These are phyloP conservation scores for Stagonosporopsis tanaceti DNA, from an alignment of 2,329 filamentous ascomycete genomes.

Conservation along the genomic window DNA sequence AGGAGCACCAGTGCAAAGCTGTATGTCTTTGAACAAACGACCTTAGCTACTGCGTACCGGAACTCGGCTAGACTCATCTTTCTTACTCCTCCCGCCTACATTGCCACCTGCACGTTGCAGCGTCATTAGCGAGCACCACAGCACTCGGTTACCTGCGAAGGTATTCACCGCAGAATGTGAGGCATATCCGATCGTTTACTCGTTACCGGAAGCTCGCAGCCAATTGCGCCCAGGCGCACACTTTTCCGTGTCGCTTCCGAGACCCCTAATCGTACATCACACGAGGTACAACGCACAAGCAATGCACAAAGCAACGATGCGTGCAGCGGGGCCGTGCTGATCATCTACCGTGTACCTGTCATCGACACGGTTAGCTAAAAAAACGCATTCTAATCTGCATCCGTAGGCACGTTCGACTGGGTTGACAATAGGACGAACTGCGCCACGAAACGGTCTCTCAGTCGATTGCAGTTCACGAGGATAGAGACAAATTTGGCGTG, in stretches of 20 bases:
- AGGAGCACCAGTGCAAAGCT: not conserved
- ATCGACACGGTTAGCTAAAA: not conserved
- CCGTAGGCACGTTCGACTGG: not conserved
- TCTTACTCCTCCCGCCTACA: not conserved
- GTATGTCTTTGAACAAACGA: not conserved
- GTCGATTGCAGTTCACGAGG: not conserved
- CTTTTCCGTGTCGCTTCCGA: constrained; percentile 9
- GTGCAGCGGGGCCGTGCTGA: constrained; percentile 1
- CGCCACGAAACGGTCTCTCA: not conserved
- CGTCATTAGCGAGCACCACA: constrained; percentile 22
- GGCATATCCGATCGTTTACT: constrained; percentile 4
- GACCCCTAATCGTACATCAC: constrained; percentile 15
- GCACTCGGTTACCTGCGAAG: constrained; percentile 17
- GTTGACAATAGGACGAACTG: not conserved
- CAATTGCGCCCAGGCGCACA: constrained; percentile 14
- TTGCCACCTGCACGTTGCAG: constrained; percentile 22
- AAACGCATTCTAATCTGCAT: not conserved
- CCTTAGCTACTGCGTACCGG: not conserved
- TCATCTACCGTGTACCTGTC: constrained; percentile 12
- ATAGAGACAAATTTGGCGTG: not conserved
- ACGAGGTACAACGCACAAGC: constrained; percentile 21
- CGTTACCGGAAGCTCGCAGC: constrained; percentile 14
- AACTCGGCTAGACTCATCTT: not conserved
- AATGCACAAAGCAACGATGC: constrained; percentile 19
- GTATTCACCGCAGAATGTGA: constrained; percentile 5